Conservation (phyloP, 1,284 basidiomycete species). For the Malassezia slooffiae region DNA sequence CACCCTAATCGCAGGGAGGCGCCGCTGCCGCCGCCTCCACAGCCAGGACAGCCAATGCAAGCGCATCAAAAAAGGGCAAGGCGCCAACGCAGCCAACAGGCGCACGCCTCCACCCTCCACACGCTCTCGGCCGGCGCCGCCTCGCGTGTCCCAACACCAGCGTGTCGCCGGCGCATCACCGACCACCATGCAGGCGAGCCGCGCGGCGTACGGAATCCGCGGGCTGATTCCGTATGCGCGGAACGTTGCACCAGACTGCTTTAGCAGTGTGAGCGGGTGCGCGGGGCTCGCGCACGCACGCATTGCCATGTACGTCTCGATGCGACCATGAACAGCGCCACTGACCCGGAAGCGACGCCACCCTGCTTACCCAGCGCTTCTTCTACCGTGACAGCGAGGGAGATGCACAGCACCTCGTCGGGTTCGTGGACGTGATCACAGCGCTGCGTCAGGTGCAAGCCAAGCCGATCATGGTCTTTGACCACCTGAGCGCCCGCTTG, state of each 20-base stretch:
- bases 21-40: too few species aligned
- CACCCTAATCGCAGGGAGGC: too few species aligned
- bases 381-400: constrained; percentile 3
- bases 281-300: constrained; percentile 2
- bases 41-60: too few species aligned
- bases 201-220: constrained; percentile 1
- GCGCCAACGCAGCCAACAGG: too few species aligned
- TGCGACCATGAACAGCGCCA: not conserved
- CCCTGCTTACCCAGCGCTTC: constrained; percentile 10
- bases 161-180: too few species aligned
- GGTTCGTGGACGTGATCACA: not conserved
- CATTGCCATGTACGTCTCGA: constrained; percentile 9
- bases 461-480: constrained; percentile 14
- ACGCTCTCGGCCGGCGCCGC: too few species aligned
- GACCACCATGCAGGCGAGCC: constrained; percentile 1
- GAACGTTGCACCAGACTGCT: not conserved
- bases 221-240: constrained; percentile 10
- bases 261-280: not conserved
- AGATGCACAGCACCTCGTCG: not conserved
- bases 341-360: constrained; percentile 8
- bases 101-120: too few species aligned
- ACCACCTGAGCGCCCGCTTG: constrained; percentile 6
- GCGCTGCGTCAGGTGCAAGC: not conserved
- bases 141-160: too few species aligned
- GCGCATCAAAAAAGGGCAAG: too few species aligned